Base-by-base conservation (phyloP, 2,329 filamentous ascomycete species). In the Phialophora macrospora region DNA sequence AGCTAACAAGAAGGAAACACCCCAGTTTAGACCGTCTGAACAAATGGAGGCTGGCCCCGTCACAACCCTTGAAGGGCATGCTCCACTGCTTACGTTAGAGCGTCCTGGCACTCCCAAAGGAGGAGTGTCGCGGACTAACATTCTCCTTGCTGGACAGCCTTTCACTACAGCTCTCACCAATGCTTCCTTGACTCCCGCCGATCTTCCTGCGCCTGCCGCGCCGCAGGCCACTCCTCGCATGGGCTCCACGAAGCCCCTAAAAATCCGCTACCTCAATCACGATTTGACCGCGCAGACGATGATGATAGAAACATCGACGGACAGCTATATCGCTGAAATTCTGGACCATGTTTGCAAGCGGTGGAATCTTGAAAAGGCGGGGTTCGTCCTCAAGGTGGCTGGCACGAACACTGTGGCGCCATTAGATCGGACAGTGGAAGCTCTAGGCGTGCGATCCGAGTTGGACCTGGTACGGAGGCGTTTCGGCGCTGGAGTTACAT, bases 261-360 rank as follows among this genome's bases (percentile, higher is more conserved):
- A 82, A 22, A 82, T 89, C 56, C 84, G 87, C 58, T 88, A 85
- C 74, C 83, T 85, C 20, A 85, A 88, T 71, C 78, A 85, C 4
- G 84, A 88, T 63, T 84, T 85, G 70, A 83, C 84, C 32, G 77
- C 77, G 6, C 83, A 82, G 68, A 80, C 80, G 24, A 83, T 83
- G 63, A 83, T 82, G 2, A 77, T 87, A 59, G 83, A 84, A 60
- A 86, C 85, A 32, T 87, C 86, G 3, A 86, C 85, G 1, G 87
- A 89, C 71, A 88, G 85, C 54, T 89, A 89, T 72, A 86, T 89
- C 65, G 87, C 86, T n/a, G 87, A 89, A 73, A 82, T 89, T 56
- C 83, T 89, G 67, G 86, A 88, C 69, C 82, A 83, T 48, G 84
- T 86, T 1, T 89, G 87, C 76, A 84, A 85, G 65, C 81, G 85